Evolutionary conservation across 2,329 filamentous ascomycete species (phyloP).

Genomic region (Clarireedia hainanense): DNA sequence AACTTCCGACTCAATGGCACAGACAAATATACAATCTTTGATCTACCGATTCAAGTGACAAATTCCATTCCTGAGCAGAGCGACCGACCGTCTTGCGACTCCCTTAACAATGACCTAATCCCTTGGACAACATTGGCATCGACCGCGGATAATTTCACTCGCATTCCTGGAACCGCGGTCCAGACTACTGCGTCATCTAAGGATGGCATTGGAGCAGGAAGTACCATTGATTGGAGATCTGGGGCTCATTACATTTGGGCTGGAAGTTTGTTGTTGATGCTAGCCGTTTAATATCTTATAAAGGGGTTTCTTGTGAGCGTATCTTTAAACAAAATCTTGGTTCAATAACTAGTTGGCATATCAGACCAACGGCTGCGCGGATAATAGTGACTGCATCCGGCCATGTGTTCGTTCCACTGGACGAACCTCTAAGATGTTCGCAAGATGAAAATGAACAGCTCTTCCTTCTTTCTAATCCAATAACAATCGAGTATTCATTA

Average conservation of each 20-base stretch:
- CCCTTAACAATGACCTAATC: conserved; percentile 44
- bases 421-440: too few relatives aligned
- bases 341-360: too few relatives aligned
- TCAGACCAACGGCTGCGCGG: too few relatives aligned
- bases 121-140: conserved; percentile 38
- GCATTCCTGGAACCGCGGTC: conserved; percentile 22
- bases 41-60: conserved; percentile 60
- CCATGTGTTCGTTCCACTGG: too few relatives aligned
- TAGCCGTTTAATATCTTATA: conserved; percentile 25
- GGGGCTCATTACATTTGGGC: conserved; percentile 30
- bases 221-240: conserved; percentile 29
- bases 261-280: conserved; percentile 26
- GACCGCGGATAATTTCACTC: conserved; percentile 25
- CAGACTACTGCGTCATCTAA: conserved; percentile 27
- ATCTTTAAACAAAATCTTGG: neutral
- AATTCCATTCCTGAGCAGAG: conserved; percentile 47
- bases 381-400: too few relatives aligned
- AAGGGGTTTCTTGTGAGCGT: neutral
- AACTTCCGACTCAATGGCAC: conserved; percentile 58
- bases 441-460: too few relatives aligned
- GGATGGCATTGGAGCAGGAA: conserved; percentile 29
- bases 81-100: conserved; percentile 41
- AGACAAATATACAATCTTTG: conserved; percentile 62
- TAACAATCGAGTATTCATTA: too few relatives aligned
- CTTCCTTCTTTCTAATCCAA: too few relatives aligned